A percentile compares a stretch with the other conserved stretches of the same genome.
Conservation (phyloP, 345 rosid species). For the Rhizophora apiculata region DNA sequence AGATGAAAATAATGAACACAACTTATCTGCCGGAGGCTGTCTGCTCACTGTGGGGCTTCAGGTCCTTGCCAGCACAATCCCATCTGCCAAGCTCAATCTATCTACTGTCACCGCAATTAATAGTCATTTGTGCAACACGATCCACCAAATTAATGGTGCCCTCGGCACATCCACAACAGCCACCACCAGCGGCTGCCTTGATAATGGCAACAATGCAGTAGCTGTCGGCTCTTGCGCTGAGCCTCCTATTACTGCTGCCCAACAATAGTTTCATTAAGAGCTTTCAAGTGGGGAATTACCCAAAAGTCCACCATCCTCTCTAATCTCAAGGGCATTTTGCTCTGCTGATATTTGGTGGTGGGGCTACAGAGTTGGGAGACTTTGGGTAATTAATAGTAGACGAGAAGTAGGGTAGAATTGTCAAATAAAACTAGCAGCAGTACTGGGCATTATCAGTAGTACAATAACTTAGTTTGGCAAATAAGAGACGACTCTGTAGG, state of each 20-base stretch:
- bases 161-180: slow-evolving; percentile 23
- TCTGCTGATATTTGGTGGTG: not conserved
- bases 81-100: slow-evolving; percentile 68
- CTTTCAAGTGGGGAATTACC: slow-evolving; percentile 36
- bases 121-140: slow-evolving; percentile 61
- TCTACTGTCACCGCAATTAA: slow-evolving; percentile 63
- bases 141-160: slow-evolving; percentile 61
- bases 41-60: slow-evolving; percentile 82
- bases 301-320: slow-evolving; percentile 31
- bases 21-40: slow-evolving; percentile 34
- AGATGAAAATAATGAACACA: slow-evolving; percentile 10
- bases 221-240: slow-evolving; percentile 25
- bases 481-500: slow-evolving; percentile 17
- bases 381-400: slow-evolving; percentile 32
- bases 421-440: slow-evolving; percentile 4
- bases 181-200: slow-evolving; percentile 11
- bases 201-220: slow-evolving; percentile 15
- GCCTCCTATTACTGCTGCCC: slow-evolving; percentile 22
- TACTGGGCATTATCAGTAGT: not conserved
- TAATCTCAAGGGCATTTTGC: slow-evolving; percentile 1
- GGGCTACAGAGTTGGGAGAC: slow-evolving; percentile 23
- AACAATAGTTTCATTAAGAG: slow-evolving; percentile 18
- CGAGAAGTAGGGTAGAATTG: not conserved
- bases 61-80: slow-evolving; percentile 65
- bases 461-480: slow-evolving; percentile 21